These are phyloP conservation scores for Coelastrella sp. DNA, from an alignment of 139 green algal genomes.

Conservation along the genomic window DNA sequence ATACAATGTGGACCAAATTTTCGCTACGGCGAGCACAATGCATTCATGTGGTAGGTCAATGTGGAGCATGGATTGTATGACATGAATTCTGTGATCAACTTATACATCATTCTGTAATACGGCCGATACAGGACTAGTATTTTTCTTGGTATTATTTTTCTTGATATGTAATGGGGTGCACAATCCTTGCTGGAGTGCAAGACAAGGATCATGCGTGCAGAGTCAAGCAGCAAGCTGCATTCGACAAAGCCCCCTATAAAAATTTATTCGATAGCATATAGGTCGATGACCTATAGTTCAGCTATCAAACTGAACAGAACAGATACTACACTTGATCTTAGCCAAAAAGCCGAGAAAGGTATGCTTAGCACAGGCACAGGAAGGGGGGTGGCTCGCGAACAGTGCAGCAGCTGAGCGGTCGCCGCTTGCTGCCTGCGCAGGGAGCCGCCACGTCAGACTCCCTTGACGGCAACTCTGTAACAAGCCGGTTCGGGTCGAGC, in stretches of 20 bases:
- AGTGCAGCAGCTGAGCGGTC: neutral
- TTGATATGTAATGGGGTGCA: conserved; percentile 25
- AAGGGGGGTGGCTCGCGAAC: neutral
- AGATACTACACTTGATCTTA: conserved; percentile 91
- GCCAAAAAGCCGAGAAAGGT: conserved; percentile 88
- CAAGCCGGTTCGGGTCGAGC: no score
- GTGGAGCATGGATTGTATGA: no score
- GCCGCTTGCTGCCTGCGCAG: neutral
- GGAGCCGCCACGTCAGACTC: neutral
- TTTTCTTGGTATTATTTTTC: neutral
- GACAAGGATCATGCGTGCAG: conserved; percentile 18
- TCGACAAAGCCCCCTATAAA: conserved; percentile 54
- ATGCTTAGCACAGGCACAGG: no score
- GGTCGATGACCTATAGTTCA: conserved; percentile 62
- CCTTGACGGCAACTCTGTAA: no score
- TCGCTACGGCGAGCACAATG: no score
- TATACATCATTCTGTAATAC: no score
- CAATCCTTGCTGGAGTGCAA: conserved; percentile 38
- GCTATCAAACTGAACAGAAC: conserved; percentile 82
- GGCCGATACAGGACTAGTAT: no score
- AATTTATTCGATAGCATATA: conserved; percentile 67
- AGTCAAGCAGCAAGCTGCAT: conserved; percentile 29
- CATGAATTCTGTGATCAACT: no score
- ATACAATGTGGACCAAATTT: no score
- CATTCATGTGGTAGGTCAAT: no score